phyloP scores from a whole-genome alignment of 2,329 filamentous ascomycete genomes.

The Diaporthe sp. region DNA sequence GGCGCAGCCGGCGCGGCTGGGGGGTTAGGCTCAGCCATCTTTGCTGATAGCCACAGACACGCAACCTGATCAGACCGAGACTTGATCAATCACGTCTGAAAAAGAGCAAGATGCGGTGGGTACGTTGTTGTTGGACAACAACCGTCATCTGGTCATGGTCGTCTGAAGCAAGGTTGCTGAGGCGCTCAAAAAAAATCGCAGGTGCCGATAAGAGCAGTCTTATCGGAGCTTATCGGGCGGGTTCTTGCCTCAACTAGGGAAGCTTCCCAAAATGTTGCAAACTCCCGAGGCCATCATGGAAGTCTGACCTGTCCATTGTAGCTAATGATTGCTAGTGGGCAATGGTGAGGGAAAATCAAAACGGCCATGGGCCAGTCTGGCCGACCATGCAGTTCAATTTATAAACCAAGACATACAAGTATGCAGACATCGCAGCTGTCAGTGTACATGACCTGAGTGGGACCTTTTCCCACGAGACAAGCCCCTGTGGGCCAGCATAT shows the following conservation, averaged over 20 bases:
- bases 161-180: background rate
- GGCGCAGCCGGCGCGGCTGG: conserved; percentile 45
- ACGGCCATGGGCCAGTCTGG: too few relatives aligned
- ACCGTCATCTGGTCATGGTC: background rate
- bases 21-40: conserved; percentile 39
- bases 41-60: conserved; percentile 9
- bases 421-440: background rate
- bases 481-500: background rate
- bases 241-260: too few relatives aligned
- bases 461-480: background rate
- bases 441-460: background rate
- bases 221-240: conserved; percentile 24
- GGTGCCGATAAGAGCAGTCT: conserved; percentile 7
- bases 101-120: background rate
- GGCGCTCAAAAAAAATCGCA: background rate
- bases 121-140: background rate
- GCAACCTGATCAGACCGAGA: too few relatives aligned
- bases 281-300: background rate
- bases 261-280: too few relatives aligned
- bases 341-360: too few relatives aligned
- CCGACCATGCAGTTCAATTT: background rate
- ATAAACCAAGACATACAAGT: background rate
- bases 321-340: background rate
- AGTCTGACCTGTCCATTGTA: background rate
- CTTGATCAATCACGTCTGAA: background rate